phyloP scores from a whole-genome alignment of 75 land plant genomes.

The Pinus tabuliformis region DNA sequence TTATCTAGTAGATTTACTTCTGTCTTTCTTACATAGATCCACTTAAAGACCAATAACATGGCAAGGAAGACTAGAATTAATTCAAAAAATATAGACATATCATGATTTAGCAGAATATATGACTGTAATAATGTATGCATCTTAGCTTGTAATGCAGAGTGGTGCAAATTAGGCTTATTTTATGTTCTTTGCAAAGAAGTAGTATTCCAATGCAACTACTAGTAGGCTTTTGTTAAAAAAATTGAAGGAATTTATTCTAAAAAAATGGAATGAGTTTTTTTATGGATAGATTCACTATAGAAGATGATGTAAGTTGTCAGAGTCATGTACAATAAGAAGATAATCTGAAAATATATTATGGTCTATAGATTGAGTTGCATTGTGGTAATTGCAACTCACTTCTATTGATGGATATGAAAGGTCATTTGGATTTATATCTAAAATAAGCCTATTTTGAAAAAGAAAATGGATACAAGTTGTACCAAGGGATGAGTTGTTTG shows the following conservation, averaged over 20 bases:
- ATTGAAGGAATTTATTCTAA: background rate
- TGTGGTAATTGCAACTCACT: background rate
- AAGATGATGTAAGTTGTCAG: too few relatives aligned
- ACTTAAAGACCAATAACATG: too few relatives aligned
- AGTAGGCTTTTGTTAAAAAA: background rate
- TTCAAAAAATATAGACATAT: background rate
- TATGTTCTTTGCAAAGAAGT: background rate
- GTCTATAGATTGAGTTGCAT: background rate
- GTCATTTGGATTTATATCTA: background rate
- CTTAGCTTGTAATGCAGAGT: background rate
- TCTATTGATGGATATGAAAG: background rate
- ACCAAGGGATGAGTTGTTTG: background rate
- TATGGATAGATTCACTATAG: too few relatives aligned
- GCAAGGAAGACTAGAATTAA: too few relatives aligned
- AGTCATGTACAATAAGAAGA: background rate
- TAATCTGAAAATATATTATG: background rate
- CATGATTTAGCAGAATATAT: background rate
- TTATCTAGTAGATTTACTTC: background rate
- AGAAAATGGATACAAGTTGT: background rate
- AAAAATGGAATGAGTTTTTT: background rate
- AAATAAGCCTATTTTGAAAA: background rate
- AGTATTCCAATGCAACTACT: background rate
- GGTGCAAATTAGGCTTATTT: background rate
- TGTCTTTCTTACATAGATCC: too few relatives aligned
- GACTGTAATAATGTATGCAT: background rate